These are phyloP conservation scores for Steccherinum ochraceum DNA, from an alignment of 768 basidiomycete species.

Conservation along the genomic window DNA sequence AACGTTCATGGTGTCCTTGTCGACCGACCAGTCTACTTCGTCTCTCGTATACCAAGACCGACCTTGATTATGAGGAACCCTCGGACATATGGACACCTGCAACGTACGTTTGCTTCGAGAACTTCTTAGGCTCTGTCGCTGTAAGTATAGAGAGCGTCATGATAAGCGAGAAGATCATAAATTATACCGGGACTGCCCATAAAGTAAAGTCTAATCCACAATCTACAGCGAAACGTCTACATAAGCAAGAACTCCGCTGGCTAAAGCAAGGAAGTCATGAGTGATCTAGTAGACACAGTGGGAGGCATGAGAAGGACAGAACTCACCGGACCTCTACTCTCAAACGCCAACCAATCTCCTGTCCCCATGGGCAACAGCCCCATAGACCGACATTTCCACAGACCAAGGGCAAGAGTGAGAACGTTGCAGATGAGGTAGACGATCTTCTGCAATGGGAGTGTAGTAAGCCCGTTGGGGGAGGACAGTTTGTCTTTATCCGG, in stretches of 20 bases:
- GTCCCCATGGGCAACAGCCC: slow-evolving; percentile 86
- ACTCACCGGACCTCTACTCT: slow-evolving; percentile 52
- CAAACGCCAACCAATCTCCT: slow-evolving; percentile 93
- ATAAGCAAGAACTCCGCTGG: background rate
- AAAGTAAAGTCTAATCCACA: no score
- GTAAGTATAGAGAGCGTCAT: no score
- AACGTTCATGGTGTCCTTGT: no score
- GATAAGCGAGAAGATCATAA: no score
- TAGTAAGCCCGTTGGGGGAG: slow-evolving; percentile 33
- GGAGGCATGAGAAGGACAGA: background rate
- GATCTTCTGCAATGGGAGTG: slow-evolving; percentile 64
- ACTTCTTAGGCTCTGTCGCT: no score
- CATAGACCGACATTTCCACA: slow-evolving; percentile 94
- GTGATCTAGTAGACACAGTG: background rate
- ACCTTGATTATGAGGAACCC: no score
- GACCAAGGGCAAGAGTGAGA: slow-evolving; percentile 72
- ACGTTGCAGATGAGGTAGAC: slow-evolving; percentile 69
- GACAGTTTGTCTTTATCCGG: slow-evolving; percentile 2
- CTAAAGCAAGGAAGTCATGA: background rate
- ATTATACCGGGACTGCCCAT: no score
- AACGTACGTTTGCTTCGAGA: no score
- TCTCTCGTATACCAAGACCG: no score
- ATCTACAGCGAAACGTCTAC: background rate
- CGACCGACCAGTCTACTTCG: no score
- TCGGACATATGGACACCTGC: no score